Base-by-base conservation (phyloP, 2,329 filamentous ascomycete genomes). In the Immersiporthe knoxdaviesiana region DNA sequence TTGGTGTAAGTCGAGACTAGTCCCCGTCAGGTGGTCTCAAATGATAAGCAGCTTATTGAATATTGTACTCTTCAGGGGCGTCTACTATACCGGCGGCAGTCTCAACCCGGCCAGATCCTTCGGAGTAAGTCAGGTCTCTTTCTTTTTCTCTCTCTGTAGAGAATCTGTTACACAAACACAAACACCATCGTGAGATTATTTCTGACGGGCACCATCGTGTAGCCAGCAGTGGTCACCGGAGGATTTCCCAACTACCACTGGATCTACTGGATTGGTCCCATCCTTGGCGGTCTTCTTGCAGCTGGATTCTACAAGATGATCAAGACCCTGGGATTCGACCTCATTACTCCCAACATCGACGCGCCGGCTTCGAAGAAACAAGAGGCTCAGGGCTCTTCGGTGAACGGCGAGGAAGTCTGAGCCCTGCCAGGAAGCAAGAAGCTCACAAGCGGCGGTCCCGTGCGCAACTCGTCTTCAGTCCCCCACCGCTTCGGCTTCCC, bases 201-300 rank as follows among this genome's bases (percentile, higher is more conserved):
- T 18, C 44, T 63, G 30, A 63, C 44, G 8, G 12, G 27, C 12
- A n/a, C 27, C 10, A 2, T 63, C 44, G 16, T 27, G 47, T 21
- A 60, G 1, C 84, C 84, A 10, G 83, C 80, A 35, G 81, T 83
- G 30, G 75, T 84, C 52, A 77, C 76, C 1, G 75, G 77, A 5
- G 71, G 65, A 0, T 85, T 86, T 73, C 76, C 78, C 1, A 73
- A 74, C 21, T 84, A 86, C 74, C 82, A 84, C 67, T 87, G 84
- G 84, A 85, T 86, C 73, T 87, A 85, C 77, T 86, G 84, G 82
- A 72, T 88, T 14, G 86, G 85, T 0, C 86, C 87, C 1, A 76
- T 82, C 12, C 76, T 86, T 64, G 87, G 87, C 0, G 74, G 83
- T 0, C 64, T 84, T 7, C 74, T 88, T 18, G 85, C 86, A 1